Evolutionary conservation across 2,329 filamentous ascomycete species (phyloP), one percentile per base, ranked within the genome.

Genomic region (Colletotrichum cordylinicola): DNA sequence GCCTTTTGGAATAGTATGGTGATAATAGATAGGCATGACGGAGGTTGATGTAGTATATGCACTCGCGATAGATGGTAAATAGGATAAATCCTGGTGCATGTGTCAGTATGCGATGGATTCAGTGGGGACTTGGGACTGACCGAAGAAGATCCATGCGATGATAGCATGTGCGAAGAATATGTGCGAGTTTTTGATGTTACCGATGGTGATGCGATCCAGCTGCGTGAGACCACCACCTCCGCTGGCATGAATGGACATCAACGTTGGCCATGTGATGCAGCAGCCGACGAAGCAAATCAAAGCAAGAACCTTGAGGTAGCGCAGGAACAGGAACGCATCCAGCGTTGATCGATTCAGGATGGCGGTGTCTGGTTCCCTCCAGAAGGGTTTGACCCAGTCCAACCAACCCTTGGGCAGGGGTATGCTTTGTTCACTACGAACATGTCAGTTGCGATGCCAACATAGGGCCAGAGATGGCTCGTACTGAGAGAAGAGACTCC

Each of bases 21-120:
- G 95, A 95, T 72, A 98, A 89, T n/a, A 96, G 91, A 86, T 98
- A 98, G 1, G 96, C 96, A 86, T 98, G 97, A 78, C 96, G 94
- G 68, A 98, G 86, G 80, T 98, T 98, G 87, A 98, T 95, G 84
- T 96, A 98, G 90, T 94, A 98, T 80, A 99, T 93, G 82, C 93
- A 93, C 85, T 99, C 97, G 77, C 97, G 92, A 35, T 95, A 95
- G 70, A 99, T 92, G 81, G 95, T 95, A 85, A 95, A 96, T 84
- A 98, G 93, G 75, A 99, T 90, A 83, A 98, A 98, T 72, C 91
- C 87, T 84, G 18, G 21, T 3, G 5, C 3, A 4, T 2, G 4
- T 12, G 35, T 75, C 4, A 75, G 69, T 2, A 37, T n/a, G 56
- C 15, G 21, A 39, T 9, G 33, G 10, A 4, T n/a, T 10, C 4